phyloP scores from a whole-genome alignment of 352 stramenopile species.

The Phytophthora megakarya region DNA sequence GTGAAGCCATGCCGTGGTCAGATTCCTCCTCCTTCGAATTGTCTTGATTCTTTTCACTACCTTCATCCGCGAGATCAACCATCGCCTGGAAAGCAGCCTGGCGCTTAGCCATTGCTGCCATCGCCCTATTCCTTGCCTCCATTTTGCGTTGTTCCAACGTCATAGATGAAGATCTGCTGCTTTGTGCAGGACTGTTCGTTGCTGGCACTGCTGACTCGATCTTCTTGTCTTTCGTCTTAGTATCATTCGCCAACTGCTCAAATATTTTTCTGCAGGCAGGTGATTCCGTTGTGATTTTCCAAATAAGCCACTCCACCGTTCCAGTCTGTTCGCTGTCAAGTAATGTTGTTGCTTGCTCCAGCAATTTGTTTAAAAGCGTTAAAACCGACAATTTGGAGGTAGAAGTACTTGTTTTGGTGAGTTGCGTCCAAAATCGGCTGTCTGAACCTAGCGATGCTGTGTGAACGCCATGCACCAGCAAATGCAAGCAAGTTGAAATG shows the following conservation, averaged over 20 bases:
- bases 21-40: constrained; percentile 35
- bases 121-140: constrained; percentile 74
- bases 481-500: constrained; percentile 80
- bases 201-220: constrained; percentile 7
- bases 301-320: constrained; percentile 80
- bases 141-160: constrained; percentile 81
- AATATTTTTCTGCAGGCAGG: constrained; percentile 44
- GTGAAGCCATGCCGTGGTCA: constrained; percentile 22
- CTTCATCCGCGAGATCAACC: constrained; percentile 62
- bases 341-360: constrained; percentile 45
- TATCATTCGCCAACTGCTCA: constrained; percentile 38
- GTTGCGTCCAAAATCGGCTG: constrained; percentile 51
- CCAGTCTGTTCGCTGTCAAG: constrained; percentile 78
- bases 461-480: constrained; percentile 82
- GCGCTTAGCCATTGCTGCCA: constrained; percentile 82
- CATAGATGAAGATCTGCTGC: constrained; percentile 27
- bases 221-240: constrained; percentile 36
- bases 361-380: constrained; percentile 57
- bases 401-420: constrained; percentile 42
- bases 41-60: constrained; percentile 43
- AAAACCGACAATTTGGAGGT: constrained; percentile 56
- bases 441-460: constrained; percentile 41
- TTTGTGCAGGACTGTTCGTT: not conserved
- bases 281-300: constrained; percentile 58
- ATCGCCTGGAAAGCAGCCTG: constrained; percentile 87